phyloP scores from a whole-genome alignment of 2,329 filamentous ascomycete genomes.

The Fusarium nanum region DNA sequence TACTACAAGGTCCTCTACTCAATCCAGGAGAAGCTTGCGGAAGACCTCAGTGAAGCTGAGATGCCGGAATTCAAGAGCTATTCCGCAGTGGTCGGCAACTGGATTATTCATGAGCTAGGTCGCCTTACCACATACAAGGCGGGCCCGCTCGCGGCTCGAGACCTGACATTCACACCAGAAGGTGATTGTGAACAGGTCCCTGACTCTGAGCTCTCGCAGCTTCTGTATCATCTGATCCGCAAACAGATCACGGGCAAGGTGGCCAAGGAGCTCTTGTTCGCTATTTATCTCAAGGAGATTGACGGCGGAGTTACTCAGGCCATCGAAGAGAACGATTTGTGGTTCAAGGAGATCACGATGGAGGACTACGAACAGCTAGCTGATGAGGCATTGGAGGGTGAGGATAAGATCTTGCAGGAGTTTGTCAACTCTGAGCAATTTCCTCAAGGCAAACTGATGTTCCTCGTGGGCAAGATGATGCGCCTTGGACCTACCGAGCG shows the following conservation, averaged over 20 bases:
- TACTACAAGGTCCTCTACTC: slow-evolving; percentile 74
- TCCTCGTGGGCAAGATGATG: slow-evolving; percentile 70
- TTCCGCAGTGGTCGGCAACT: slow-evolving; percentile 67
- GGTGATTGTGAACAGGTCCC: slow-evolving; percentile 62
- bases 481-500: slow-evolving; percentile 63
- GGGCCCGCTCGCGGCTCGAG: slow-evolving; percentile 48
- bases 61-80: slow-evolving; percentile 50
- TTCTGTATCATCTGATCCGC: slow-evolving; percentile 61
- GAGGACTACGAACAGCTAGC: slow-evolving; percentile 63
- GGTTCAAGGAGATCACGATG: slow-evolving; percentile 64
- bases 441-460: slow-evolving; percentile 71
- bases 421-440: slow-evolving; percentile 59
- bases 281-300: slow-evolving; percentile 62
- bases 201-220: slow-evolving; percentile 60
- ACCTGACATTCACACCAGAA: slow-evolving; percentile 56
- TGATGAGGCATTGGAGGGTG: slow-evolving; percentile 56
- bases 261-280: slow-evolving; percentile 68
- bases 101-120: slow-evolving; percentile 81
- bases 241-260: slow-evolving; percentile 66
- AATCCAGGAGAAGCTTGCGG: slow-evolving; percentile 52
- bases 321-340: slow-evolving; percentile 61
- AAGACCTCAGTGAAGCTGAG: slow-evolving; percentile 32
- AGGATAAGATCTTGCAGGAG: slow-evolving; percentile 60
- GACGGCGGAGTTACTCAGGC: slow-evolving; percentile 57
- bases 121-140: slow-evolving; percentile 69